Evolutionary conservation across 2,329 filamentous ascomycete genomes (phyloP), one percentile per base, ranked within the genome.

Genomic region (Fusarium sublunatum): DNA sequence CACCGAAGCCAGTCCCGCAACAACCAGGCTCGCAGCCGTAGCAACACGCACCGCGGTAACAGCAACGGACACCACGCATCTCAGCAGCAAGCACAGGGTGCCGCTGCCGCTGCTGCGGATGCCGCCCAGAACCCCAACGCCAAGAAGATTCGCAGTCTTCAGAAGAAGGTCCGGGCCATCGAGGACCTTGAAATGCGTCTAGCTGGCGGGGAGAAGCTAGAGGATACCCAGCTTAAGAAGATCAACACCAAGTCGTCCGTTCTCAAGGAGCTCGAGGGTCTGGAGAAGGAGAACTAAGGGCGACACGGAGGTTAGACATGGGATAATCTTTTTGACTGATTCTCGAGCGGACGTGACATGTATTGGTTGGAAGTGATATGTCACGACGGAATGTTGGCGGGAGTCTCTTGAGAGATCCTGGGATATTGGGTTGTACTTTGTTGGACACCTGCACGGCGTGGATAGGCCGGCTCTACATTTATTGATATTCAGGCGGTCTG

Each of bases 141-240:
- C 40, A 99, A 98, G 87, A 99, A 98, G 83, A 86, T 97, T 61
- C 86, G 95, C 53, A 92, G 92, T 58, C 83, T 99, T 62, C 85
- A 97, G 76, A 99, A 99, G 86, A 99, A 99, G 85, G 91, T 99
- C 62, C 88, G 95, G 19, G 95, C 95, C 10, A 99, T 99, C 73
- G 95, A 99, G 74, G 95, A 99, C 75, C 81, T 99, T 61, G 97
- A 98, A 83, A 97, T 98, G 93, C 88, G 95, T 53, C 88, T 93
- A 67, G 95, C 94, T 3, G 89, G 90, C 31, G 94, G 94, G 6
- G 95, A 99, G 83, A 98, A 97, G 83, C 81, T 99, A 59, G 95
- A 99, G 80, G 94, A 97, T 73, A 99, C 95, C 29, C 95, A 99
- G 81, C 88, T 99, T 78, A 96, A 97, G 84, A 99, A 99, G 86